A percentile compares a stretch with the other conserved stretches of the same genome.
Evolutionary conservation across 768 basidiomycete species (phyloP).

Genomic region (Sarcodon aspratus): DNA sequence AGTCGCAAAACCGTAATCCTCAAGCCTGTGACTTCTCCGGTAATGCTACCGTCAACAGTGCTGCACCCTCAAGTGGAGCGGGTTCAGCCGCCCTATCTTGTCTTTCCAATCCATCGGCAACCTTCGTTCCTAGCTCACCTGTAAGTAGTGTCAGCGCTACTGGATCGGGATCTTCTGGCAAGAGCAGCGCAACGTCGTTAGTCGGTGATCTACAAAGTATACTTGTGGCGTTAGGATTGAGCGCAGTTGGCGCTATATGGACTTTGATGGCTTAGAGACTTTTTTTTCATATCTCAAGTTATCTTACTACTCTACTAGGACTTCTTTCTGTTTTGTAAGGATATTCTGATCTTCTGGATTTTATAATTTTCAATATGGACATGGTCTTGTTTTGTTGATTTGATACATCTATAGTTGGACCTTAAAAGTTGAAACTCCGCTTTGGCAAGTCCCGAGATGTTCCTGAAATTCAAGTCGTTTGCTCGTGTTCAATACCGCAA

Average conservation of each 20-base stretch:
- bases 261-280: not conserved
- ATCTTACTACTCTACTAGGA: no score
- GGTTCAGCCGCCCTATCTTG: conserved; percentile 55
- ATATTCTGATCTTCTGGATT: no score
- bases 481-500: no score
- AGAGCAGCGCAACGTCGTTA: not conserved
- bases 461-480: no score
- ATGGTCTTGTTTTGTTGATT: no score
- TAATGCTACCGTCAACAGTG: conserved; percentile 67
- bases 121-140: conserved; percentile 48
- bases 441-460: no score
- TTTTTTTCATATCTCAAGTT: not conserved
- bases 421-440: no score
- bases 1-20: conserved; percentile 41
- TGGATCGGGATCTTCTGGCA: not conserved
- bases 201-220: not conserved
- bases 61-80: conserved; percentile 40
- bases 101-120: conserved; percentile 48
- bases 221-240: not conserved
- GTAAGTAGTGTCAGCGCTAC: conserved; percentile 7
- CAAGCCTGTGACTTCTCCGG: conserved; percentile 72
- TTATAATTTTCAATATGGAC: no score
- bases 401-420: no score
- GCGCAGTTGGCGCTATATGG: not conserved
- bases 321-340: not conserved